Evolutionary conservation across 2,329 filamentous ascomycete genomes (phyloP).

Genomic region (Tothia fuscella): DNA sequence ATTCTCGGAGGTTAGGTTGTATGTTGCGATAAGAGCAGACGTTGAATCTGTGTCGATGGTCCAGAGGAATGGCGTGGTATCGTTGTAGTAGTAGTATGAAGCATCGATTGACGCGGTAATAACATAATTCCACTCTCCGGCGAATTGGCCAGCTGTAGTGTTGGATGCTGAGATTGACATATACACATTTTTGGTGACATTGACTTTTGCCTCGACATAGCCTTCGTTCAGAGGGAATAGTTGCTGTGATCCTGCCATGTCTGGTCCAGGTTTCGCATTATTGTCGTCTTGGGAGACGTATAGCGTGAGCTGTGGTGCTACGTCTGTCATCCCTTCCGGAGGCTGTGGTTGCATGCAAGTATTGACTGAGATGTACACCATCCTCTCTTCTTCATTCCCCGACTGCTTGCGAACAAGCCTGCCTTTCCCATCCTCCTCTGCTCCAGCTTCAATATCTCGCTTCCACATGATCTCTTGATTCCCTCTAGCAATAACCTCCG

Average conservation of each 20-base stretch:
- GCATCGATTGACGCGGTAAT: constrained; percentile 71
- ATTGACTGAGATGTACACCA: constrained; percentile 72
- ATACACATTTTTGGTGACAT: constrained; percentile 55
- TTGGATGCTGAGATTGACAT: constrained; percentile 64
- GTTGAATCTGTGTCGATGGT: constrained; percentile 77
- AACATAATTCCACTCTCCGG: constrained; percentile 64
- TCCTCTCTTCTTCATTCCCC: constrained; percentile 27
- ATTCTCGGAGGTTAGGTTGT: constrained; percentile 50
- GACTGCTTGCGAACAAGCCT: constrained; percentile 6
- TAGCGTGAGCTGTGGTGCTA: constrained; percentile 56
- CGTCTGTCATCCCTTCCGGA: constrained; percentile 35
- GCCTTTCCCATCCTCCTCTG: constrained; percentile 7
- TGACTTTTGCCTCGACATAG: constrained; percentile 55
- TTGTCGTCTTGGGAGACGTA: constrained; percentile 58
- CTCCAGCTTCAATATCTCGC: background rate
- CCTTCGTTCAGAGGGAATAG: constrained; percentile 52
- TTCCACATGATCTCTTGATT: constrained; percentile 4
- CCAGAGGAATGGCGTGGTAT: constrained; percentile 46
- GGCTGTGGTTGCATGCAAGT: constrained; percentile 66
- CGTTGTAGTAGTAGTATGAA: constrained; percentile 51
- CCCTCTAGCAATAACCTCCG: constrained; percentile 14
- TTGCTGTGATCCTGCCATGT: constrained; percentile 36
- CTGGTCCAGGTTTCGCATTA: constrained; percentile 56
- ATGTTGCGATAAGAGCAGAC: constrained; percentile 67
- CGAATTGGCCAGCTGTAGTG: constrained; percentile 43